Percentiles rank a stretch among this genome's conserved stretches.
These are phyloP conservation scores for Climacium dendroides DNA, from an alignment of 225 moss, liverwort and hornwort species.

Conservation along the genomic window DNA sequence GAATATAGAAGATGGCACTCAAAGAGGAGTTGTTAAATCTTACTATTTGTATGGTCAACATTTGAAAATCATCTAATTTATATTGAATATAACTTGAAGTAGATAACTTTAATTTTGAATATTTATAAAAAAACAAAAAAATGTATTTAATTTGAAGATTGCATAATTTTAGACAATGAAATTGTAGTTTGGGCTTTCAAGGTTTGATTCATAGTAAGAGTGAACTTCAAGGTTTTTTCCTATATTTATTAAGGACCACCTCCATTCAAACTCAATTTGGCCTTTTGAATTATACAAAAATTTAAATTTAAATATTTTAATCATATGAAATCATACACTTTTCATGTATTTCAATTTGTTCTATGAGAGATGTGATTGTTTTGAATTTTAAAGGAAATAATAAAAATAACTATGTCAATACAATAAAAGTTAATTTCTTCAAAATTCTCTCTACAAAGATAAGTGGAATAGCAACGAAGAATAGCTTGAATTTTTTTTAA, in stretches of 20 bases:
- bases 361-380: background rate
- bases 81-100: background rate
- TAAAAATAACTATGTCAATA: background rate
- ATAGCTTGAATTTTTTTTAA: fast-evolving
- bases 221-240: background rate
- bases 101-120: background rate
- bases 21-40: background rate
- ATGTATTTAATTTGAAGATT: background rate
- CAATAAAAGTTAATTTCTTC: background rate
- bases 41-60: background rate
- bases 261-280: background rate
- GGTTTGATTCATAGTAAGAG: background rate
- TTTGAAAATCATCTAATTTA: background rate
- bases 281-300: background rate
- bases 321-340: background rate
- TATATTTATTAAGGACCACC: background rate
- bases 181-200: background rate
- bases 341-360: background rate
- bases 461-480: background rate
- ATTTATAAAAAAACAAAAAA: background rate
- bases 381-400: background rate
- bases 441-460: background rate
- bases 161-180: background rate
- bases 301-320: background rate
- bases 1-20: background rate